Evolutionary conservation across 176 grass and related monocot species (phyloP).

Genomic region (Alloteropsis semialata): DNA sequence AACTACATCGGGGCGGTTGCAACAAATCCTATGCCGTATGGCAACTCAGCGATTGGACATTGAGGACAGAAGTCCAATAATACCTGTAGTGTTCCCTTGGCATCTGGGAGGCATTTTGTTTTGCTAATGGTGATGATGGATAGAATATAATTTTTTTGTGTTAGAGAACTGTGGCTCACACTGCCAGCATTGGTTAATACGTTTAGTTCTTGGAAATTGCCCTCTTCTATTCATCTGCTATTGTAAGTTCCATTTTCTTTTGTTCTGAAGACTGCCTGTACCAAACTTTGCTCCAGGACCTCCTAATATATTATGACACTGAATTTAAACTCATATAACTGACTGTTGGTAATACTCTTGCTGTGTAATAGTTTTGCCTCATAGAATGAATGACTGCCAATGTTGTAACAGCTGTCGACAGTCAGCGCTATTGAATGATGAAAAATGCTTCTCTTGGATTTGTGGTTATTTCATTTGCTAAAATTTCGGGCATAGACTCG

Average conservation of each 20-base stretch:
- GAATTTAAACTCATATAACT: conserved; percentile 12
- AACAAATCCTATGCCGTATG: conserved; percentile 26
- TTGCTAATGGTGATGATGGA: conserved; percentile 49
- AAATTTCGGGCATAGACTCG: not conserved
- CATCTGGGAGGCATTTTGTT: conserved; percentile 43
- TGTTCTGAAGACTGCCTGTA: conserved; percentile 42
- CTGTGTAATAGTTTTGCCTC: not conserved
- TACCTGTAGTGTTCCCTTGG: conserved; percentile 38
- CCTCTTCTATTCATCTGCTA: conserved; percentile 34
- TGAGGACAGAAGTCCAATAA: conserved; percentile 43
- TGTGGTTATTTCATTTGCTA: not conserved
- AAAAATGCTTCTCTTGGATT: not conserved
- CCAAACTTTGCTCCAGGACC: conserved; percentile 36
- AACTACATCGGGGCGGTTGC: conserved; percentile 11
- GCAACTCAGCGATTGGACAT: conserved; percentile 23
- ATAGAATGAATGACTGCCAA: not conserved
- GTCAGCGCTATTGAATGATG: not conserved
- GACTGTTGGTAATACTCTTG: not conserved
- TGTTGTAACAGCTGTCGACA: not conserved
- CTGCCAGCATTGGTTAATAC: conserved; percentile 51
- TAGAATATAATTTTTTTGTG: conserved; percentile 47
- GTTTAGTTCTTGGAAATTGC: conserved; percentile 45
- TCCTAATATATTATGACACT: conserved; percentile 54
- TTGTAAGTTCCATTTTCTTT: conserved; percentile 43
- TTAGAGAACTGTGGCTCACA: conserved; percentile 52